Base-by-base conservation (phyloP, 2,329 filamentous ascomycete species). In the Zelopaecilomyces penicillatus region DNA sequence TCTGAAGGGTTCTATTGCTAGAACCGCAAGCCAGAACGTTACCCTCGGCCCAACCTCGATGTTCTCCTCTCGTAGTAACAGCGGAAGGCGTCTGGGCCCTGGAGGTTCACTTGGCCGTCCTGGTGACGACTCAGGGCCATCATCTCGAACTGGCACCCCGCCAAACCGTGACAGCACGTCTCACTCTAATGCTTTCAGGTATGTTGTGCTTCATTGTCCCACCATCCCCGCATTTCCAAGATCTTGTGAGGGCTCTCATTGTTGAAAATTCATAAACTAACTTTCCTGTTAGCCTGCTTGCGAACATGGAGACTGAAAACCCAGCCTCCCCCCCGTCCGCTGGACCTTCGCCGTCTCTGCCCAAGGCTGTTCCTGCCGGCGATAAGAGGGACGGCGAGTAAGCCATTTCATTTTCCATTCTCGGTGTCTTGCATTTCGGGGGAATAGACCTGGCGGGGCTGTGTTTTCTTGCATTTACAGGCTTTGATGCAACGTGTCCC, bases 121-220 rank as follows among this genome's bases (percentile, higher is more conserved):
- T 50, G 82, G 82, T 49, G 89, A 95, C 58, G 89, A 95, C 56
- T 96, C 90, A 50, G 86, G 81, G 56, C 80, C 83, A 54, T 94
- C 88, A 44, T 96, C 90, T 48, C 83, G 93, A 55, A 94, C 88
- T 45, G 87, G 86, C 57, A 97, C 91, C 40, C 90, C 90, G 44
- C 86, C 89, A 38, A 78, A 76, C 19, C 66, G 70, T 44, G 68
- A 73, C 50, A 63, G 57, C 46, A 76, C 78, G 43, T 83, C 80
- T 48, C 85, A 85, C 60, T 80, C 83, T 55, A 98, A 98, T 73
- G 84, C 90, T 56, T 98, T 95, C 73, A 91, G 88, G 90, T 96
- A 80, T 75, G 84, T 53, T 33, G 6, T 12, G 27, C 1, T 32
- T 30, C 9, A n/a, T 11, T 34, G 10, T 10, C 26, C 29, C 10